Conservation (phyloP, 1,284 basidiomycete genomes). For the Ceratorhiza oryzae-sativae region DNA sequence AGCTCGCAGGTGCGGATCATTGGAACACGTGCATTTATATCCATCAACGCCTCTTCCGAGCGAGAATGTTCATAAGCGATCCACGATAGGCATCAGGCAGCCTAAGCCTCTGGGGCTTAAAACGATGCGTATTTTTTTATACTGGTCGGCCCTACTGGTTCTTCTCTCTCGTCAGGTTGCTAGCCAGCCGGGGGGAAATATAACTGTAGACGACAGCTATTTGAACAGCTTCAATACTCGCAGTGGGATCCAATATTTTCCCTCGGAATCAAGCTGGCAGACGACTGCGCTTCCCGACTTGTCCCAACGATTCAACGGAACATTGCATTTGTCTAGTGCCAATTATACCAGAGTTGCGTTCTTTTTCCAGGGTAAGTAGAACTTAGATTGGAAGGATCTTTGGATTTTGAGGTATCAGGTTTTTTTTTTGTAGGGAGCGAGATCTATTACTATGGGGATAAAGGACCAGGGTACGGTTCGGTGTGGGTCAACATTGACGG, state of each 20-base stretch:
- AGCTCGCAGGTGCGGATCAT: not conserved
- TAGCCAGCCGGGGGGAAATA: not conserved
- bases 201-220: slow-evolving; percentile 3
- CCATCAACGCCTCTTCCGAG: no score
- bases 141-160: not conserved
- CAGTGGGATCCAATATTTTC: slow-evolving; percentile 11
- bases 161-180: not conserved
- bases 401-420: not conserved
- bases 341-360: not conserved
- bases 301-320: not conserved
- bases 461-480: not conserved
- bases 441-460: slow-evolving; percentile 8
- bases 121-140: not conserved
- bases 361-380: slow-evolving; percentile 7
- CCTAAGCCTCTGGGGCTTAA: not conserved
- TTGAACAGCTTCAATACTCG: not conserved
- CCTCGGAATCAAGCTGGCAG: not conserved
- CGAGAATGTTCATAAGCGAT: no score
- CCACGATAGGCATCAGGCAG: no score
- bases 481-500: slow-evolving; percentile 3
- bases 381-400: not conserved
- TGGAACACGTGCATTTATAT: not conserved
- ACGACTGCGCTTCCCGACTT: not conserved
- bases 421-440: not conserved
- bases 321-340: not conserved